A percentile compares a stretch with the other conserved stretches of the same genome.
Evolutionary conservation across 805 yeast genomes (phyloP).

Genomic region (Saturnispora hagleri): DNA sequence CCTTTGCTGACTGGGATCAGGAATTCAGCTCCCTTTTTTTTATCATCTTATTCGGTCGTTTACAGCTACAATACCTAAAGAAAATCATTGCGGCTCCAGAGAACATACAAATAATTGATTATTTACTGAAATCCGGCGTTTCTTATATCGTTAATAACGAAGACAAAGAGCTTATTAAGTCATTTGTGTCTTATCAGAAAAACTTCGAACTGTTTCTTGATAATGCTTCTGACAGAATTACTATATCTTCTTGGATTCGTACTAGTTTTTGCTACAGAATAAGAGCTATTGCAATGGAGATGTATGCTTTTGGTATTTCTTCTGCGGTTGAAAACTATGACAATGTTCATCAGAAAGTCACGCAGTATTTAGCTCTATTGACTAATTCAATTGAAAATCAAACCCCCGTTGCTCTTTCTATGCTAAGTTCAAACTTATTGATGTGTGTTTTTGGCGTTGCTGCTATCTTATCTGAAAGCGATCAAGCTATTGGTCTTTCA

Average conservation of each 20-base stretch:
- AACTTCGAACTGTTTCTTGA: constrained; percentile 18
- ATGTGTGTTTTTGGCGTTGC: constrained; percentile 29
- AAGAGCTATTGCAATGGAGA: constrained; percentile 37
- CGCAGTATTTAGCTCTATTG: constrained; percentile 34
- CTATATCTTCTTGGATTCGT: constrained; percentile 20
- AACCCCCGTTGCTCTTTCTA: constrained; percentile 43
- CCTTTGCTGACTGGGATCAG: constrained; percentile 25
- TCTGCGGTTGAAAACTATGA: constrained; percentile 37
- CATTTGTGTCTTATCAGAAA: constrained; percentile 14
- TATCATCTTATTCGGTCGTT: constrained; percentile 19
- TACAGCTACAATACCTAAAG: constrained; percentile 20
- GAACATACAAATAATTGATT: constrained; percentile 11
- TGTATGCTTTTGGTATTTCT: constrained; percentile 48
- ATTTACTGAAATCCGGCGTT: constrained; percentile 12
- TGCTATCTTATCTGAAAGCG: constrained; percentile 26
- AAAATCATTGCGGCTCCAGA: constrained; percentile 11
- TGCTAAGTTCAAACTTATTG: constrained; percentile 38
- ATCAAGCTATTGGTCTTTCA: constrained; percentile 34
- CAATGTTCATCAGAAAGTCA: constrained; percentile 37
- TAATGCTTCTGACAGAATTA: constrained; percentile 19
- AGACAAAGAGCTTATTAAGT: constrained; percentile 12
- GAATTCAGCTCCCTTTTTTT: constrained; percentile 26
- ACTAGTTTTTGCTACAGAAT: constrained; percentile 20
- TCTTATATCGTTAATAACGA: constrained; percentile 8
- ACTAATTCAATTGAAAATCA: constrained; percentile 25